A percentile compares a stretch with the other conserved stretches of the same genome.
These are phyloP conservation scores for Mycena capillaripes DNA, from an alignment of 768 basidiomycete species.

Conservation along the genomic window DNA sequence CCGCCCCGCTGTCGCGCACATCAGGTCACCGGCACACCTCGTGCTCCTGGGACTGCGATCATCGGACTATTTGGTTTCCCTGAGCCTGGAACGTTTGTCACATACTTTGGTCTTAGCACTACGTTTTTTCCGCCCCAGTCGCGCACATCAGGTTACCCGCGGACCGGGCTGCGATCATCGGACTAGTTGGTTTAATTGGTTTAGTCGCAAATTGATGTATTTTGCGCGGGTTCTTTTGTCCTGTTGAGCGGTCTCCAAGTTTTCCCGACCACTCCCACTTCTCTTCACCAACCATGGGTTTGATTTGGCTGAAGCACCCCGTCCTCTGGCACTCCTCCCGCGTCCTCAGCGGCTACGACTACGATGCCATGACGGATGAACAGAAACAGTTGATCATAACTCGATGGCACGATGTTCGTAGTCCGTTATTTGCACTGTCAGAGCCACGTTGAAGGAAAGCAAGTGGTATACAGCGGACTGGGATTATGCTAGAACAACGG, in stretches of 20 bases:
- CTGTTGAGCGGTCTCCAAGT: background rate
- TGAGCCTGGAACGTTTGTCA: slow-evolving; percentile 16
- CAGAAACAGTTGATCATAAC: slow-evolving; percentile 39
- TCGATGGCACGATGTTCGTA: slow-evolving; percentile 45
- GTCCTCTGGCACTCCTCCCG: slow-evolving; percentile 47
- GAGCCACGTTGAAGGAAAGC: background rate
- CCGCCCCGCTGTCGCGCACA: background rate
- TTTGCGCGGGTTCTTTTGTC: background rate
- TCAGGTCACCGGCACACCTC: background rate
- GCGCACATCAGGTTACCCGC: background rate
- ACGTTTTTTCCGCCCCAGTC: background rate
- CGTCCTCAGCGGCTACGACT: slow-evolving; percentile 39
- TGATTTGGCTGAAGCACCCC: slow-evolving; percentile 44
- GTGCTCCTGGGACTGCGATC: slow-evolving; percentile 10
- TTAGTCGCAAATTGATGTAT: background rate
- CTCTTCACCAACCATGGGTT: slow-evolving; percentile 36
- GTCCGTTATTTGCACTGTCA: background rate
- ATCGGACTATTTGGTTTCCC: slow-evolving; percentile 14
- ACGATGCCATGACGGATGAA: slow-evolving; percentile 39
- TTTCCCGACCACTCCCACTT: background rate
- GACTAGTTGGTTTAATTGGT: background rate
- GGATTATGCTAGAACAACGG: slow-evolving; percentile 47
- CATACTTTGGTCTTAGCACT: background rate
- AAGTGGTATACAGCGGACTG: slow-evolving; percentile 41
- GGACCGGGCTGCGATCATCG: slow-evolving; percentile 12